Evolutionary conservation across 306 rosid genomes (phyloP).

Genomic region (Vigna hirtella): DNA sequence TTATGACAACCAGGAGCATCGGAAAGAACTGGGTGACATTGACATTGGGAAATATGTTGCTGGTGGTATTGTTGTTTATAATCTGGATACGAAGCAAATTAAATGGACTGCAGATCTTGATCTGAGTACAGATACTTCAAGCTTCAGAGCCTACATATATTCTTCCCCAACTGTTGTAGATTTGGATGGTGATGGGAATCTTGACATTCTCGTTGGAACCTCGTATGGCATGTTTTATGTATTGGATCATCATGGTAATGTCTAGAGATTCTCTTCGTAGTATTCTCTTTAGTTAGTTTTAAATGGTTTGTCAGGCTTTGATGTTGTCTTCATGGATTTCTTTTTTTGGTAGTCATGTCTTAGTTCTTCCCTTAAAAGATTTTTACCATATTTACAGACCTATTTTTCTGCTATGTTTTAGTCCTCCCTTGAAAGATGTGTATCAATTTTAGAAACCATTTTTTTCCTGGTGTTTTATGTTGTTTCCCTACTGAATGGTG

Average conservation of each 20-base stretch:
- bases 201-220: conserved; percentile 96
- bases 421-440: conserved; percentile 12
- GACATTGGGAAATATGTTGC: conserved; percentile 92
- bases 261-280: conserved; percentile 12
- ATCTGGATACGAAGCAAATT: conserved; percentile 93
- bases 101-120: conserved; percentile 94
- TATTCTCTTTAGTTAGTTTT: conserved; percentile 16
- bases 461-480: background rate
- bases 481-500: conserved; percentile 1
- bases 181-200: conserved; percentile 96
- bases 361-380: conserved; percentile 19
- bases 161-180: conserved; percentile 92
- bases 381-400: background rate
- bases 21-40: conserved; percentile 90
- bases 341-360: conserved; percentile 15
- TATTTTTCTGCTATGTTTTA: background rate
- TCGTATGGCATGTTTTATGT: conserved; percentile 91
- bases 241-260: conserved; percentile 92
- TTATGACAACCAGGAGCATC: conserved; percentile 87
- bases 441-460: background rate
- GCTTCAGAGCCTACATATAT: conserved; percentile 77
- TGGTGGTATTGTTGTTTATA: conserved; percentile 87
- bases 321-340: conserved; percentile 2
- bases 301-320: conserved; percentile 12
- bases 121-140: conserved; percentile 82